Evolutionary conservation across 768 basidiomycete species (phyloP).

Genomic region (Lactarius trivialis): DNA sequence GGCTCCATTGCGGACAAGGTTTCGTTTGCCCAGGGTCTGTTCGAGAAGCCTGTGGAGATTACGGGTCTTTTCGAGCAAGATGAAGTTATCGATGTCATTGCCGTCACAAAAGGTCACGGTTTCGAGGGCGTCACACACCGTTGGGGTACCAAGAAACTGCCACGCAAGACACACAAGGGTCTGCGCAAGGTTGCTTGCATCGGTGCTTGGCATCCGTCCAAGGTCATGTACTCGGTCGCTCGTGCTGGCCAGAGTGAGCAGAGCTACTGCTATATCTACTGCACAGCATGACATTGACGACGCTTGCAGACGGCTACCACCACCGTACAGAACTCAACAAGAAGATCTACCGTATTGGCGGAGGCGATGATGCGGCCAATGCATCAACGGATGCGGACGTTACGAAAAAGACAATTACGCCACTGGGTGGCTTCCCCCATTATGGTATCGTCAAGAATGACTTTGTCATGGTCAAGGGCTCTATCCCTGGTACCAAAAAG

Average conservation of each 20-base stretch:
- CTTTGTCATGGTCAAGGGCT: conserved; percentile 95
- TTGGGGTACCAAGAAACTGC: conserved; percentile 99
- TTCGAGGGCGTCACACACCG: conserved; percentile 99
- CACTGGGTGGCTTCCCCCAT: conserved; percentile 98
- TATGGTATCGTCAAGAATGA: conserved; percentile 99
- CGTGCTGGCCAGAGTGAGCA: conserved; percentile 97
- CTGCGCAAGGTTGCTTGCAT: conserved; percentile 99
- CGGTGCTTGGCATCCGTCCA: conserved; percentile 96
- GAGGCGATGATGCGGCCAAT: conserved; percentile 67
- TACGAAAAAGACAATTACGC: conserved; percentile 90
- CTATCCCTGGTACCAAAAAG: conserved; percentile 93
- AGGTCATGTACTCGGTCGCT: conserved; percentile 99
- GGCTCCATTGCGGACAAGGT: conserved; percentile 96
- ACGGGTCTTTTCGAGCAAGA: conserved; percentile 89
- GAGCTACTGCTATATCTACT: conserved; percentile 6
- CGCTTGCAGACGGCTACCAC: conserved; percentile 73
- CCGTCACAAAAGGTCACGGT: conserved; percentile 98
- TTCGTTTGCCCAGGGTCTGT: conserved; percentile 86
- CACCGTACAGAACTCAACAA: conserved; percentile 98
- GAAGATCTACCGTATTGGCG: conserved; percentile 95
- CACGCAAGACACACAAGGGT: conserved; percentile 99
- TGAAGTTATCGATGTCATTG: conserved; percentile 94
- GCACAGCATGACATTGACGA: conserved; percentile 5
- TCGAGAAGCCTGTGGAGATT: conserved; percentile 94
- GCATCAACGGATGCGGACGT: conserved; percentile 94